These are phyloP conservation scores for Jatropha podagrica DNA, from an alignment of 441 rosid species.

Conservation along the genomic window DNA sequence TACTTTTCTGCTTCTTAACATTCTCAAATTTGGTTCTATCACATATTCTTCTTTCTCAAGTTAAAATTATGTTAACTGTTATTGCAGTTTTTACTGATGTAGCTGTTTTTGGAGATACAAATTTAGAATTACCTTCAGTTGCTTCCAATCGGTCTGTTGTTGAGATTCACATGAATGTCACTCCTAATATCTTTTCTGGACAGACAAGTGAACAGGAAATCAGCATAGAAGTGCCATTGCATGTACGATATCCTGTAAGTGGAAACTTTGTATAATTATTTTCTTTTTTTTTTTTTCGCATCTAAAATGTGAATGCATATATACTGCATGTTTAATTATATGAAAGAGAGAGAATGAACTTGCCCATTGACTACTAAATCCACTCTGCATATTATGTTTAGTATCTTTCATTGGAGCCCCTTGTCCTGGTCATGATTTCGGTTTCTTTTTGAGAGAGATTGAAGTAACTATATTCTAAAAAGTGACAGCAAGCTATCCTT, in stretches of 20 bases:
- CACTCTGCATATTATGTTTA: not conserved
- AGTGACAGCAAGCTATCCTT: not conserved
- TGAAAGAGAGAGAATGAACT: not conserved
- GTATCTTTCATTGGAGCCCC: not conserved
- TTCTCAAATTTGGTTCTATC: constrained; percentile 6
- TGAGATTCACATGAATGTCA: constrained; percentile 64
- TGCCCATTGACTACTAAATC: not conserved
- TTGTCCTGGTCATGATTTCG: not conserved
- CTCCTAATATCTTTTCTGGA: constrained; percentile 22
- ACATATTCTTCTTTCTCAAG: not conserved
- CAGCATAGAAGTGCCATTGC: constrained; percentile 57
- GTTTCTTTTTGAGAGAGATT: not conserved
- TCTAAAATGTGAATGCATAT: not conserved
- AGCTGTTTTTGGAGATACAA: constrained; percentile 79
- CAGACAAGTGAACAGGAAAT: constrained; percentile 43
- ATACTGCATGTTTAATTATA: not conserved
- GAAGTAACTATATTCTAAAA: not conserved
- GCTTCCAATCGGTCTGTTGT: constrained; percentile 69
- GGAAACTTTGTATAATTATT: not conserved
- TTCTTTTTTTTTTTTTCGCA: not conserved
- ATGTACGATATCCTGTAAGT: constrained; percentile 80
- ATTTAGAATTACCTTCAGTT: constrained; percentile 80
- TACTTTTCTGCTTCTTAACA: not conserved
- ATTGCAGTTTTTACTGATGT: constrained; percentile 53
- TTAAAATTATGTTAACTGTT: constrained; percentile 18